Conservation (phyloP, 768 basidiomycete genomes). For the Trametes punicea region DNA sequence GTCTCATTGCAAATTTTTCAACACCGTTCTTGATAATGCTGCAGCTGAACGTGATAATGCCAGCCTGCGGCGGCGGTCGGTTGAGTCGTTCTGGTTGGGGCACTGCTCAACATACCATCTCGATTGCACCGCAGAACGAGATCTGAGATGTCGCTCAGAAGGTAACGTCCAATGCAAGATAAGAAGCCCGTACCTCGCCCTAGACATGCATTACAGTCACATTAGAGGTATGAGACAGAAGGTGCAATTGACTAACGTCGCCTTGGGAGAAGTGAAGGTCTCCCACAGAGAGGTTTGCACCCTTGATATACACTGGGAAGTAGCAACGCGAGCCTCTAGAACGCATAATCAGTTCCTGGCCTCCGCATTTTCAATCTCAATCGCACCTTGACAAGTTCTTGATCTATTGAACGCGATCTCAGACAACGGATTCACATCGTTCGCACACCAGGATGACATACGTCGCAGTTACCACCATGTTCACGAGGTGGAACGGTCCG, state of each 20-base stretch:
- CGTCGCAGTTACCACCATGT: conserved; percentile 78
- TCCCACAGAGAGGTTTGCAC: conserved; percentile 74
- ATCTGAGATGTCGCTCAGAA: conserved; percentile 32
- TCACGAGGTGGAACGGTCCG: conserved; percentile 76
- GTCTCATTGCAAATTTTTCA: conserved; percentile 69
- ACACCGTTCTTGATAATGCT: conserved; percentile 73
- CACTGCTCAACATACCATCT: conserved; percentile 47
- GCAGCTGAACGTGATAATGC: conserved; percentile 67
- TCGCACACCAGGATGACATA: conserved; percentile 28
- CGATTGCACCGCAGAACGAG: conserved; percentile 75
- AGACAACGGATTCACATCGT: background rate
- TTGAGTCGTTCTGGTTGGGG: background rate
- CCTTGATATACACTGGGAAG: conserved; percentile 74
- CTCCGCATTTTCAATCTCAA: background rate
- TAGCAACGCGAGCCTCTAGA: conserved; percentile 65
- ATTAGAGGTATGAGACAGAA: conserved; percentile 17
- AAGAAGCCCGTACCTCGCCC: conserved; percentile 48
- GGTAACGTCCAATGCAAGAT: background rate
- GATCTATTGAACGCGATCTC: conserved; percentile 41
- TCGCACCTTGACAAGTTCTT: conserved; percentile 64
- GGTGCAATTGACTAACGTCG: conserved; percentile 42
- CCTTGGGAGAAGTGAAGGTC: conserved; percentile 81
- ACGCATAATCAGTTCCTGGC: background rate
- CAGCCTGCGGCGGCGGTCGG: conserved; percentile 41
- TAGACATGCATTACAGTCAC: conserved; percentile 21